Conservation (phyloP, 2,329 filamentous ascomycete species). For the Scytalidium lignicola region DNA sequence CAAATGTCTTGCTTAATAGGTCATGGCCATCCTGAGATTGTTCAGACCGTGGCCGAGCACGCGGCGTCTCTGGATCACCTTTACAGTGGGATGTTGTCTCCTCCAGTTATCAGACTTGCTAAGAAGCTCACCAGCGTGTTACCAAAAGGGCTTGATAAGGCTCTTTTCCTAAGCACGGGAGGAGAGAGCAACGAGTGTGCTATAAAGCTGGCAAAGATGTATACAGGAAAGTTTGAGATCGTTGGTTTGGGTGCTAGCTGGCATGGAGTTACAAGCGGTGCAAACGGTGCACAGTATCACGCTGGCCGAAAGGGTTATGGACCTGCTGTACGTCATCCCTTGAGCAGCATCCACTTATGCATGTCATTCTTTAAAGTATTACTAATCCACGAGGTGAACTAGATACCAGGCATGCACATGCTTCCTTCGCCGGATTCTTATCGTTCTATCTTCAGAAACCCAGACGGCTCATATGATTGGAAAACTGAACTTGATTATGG, state of each 20-base stretch:
- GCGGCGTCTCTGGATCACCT: conserved; percentile 51
- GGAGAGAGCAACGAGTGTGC: conserved; percentile 56
- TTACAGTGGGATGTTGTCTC: conserved; percentile 53
- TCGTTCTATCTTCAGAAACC: conserved; percentile 53
- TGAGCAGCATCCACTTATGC: neutral
- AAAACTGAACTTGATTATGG: conserved; percentile 58
- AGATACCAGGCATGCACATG: conserved; percentile 50
- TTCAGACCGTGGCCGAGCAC: conserved; percentile 44
- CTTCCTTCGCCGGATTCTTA: conserved; percentile 58
- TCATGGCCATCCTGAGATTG: conserved; percentile 53
- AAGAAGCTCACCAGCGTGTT: conserved; percentile 44
- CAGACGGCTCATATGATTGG: conserved; percentile 61
- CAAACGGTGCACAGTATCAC: conserved; percentile 48
- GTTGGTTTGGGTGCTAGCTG: conserved; percentile 54
- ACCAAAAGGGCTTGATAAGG: conserved; percentile 44
- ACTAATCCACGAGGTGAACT: neutral
- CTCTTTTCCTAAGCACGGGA: conserved; percentile 54
- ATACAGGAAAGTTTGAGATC: conserved; percentile 61
- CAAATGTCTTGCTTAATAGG: conserved; percentile 57
- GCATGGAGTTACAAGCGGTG: conserved; percentile 55
- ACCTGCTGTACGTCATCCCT: conserved; percentile 22
- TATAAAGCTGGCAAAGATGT: conserved; percentile 58
- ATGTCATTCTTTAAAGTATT: neutral
- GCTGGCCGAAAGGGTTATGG: conserved; percentile 43
- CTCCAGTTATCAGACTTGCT: conserved; percentile 50